These are phyloP conservation scores for Tephrocybe sp. DNA, from an alignment of 768 basidiomycete genomes.

Conservation along the genomic window DNA sequence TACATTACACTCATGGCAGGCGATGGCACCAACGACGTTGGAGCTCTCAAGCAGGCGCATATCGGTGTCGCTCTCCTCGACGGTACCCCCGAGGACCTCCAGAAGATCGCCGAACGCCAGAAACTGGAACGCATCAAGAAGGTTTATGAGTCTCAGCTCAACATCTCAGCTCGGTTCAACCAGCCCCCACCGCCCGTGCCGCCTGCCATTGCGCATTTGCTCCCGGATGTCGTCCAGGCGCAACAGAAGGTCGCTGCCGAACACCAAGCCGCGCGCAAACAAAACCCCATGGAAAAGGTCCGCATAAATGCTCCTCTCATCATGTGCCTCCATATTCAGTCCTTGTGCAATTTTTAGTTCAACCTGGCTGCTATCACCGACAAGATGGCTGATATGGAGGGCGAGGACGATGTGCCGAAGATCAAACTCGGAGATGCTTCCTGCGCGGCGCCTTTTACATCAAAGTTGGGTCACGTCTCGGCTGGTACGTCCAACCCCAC, in stretches of 20 bases:
- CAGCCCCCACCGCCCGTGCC: constrained; percentile 95
- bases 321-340: not conserved
- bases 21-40: constrained; percentile 98
- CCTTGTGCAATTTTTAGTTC: constrained; percentile 46
- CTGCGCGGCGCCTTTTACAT: constrained; percentile 98
- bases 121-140: constrained; percentile 90
- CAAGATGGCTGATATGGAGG: constrained; percentile 90
- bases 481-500: constrained; percentile 65
- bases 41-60: constrained; percentile 97
- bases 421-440: constrained; percentile 99
- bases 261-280: constrained; percentile 53
- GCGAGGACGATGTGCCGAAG: constrained; percentile 92
- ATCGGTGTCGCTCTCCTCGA: constrained; percentile 75
- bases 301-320: constrained; percentile 17
- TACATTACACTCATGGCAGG: constrained; percentile 97
- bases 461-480: constrained; percentile 95
- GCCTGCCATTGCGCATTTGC: constrained; percentile 78
- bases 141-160: constrained; percentile 95
- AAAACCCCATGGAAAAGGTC: constrained; percentile 92
- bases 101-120: constrained; percentile 44
- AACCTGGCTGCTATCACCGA: constrained; percentile 78
- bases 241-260: constrained; percentile 79
- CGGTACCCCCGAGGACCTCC: constrained; percentile 12
- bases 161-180: constrained; percentile 85
- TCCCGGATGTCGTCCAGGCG: constrained; percentile 89